Percentiles rank a stretch among this genome's conserved stretches.
These are phyloP conservation scores for Paramyrothecium sp. DNA, from an alignment of 2,329 filamentous ascomycete genomes.

Conservation along the genomic window DNA sequence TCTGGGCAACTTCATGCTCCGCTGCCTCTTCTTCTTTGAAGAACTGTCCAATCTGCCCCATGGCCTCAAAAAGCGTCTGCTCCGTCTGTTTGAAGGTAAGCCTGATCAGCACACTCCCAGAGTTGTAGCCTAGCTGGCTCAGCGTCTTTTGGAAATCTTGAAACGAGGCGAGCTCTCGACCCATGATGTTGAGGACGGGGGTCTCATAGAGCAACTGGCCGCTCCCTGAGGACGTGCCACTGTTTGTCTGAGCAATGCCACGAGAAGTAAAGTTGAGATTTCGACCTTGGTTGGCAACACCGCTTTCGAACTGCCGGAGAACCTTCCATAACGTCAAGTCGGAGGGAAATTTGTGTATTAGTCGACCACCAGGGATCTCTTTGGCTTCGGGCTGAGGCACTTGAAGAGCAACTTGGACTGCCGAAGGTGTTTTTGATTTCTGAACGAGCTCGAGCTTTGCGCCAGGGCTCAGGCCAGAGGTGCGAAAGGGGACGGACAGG, in stretches of 20 bases:
- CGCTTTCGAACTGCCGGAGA: constrained; percentile 84
- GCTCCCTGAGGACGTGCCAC: constrained; percentile 52
- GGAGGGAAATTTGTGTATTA: constrained; percentile 84
- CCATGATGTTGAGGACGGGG: constrained; percentile 81
- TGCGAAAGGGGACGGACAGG: constrained; percentile 78
- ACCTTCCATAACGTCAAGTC: constrained; percentile 88
- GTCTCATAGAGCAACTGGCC: constrained; percentile 87
- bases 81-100: constrained; percentile 75
- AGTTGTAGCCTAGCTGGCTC: constrained; percentile 82
- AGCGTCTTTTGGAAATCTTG: constrained; percentile 86
- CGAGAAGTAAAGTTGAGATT: constrained; percentile 81
- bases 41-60: constrained; percentile 75
- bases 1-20: constrained; percentile 4
- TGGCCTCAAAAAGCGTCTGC: constrained; percentile 79
- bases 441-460: constrained; percentile 92
- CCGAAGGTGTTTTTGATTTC: constrained; percentile 79
- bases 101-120: constrained; percentile 75
- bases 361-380: constrained; percentile 61
- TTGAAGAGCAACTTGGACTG: constrained; percentile 86
- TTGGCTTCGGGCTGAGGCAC: constrained; percentile 70
- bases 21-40: constrained; percentile 52
- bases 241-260: constrained; percentile 63
- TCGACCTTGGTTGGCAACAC: constrained; percentile 56
- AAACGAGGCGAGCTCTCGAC: constrained; percentile 73
- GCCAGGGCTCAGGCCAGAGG: constrained; percentile 78